phyloP scores from a whole-genome alignment of 306 rosid genomes.

The Erythrophleum fordii region DNA sequence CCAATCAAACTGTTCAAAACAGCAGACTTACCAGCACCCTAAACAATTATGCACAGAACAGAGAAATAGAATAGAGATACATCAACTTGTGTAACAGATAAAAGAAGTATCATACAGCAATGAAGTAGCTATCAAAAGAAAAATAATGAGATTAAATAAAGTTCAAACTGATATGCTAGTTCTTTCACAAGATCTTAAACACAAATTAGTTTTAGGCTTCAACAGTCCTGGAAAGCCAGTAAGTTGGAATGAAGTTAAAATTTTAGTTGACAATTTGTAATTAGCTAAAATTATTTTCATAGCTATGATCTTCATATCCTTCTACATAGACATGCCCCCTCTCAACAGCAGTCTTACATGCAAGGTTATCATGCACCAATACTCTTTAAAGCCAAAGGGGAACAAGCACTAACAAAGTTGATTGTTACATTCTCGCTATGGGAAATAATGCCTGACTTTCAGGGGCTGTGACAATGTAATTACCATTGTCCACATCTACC shows the following conservation, averaged over 20 bases:
- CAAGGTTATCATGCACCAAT: neutral
- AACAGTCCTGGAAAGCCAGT: neutral
- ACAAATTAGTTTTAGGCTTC: neutral
- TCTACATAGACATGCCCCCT: neutral
- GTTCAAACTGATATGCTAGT: neutral
- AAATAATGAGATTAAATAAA: neutral
- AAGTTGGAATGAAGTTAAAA: neutral
- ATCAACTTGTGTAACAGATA: neutral
- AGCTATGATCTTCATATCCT: neutral
- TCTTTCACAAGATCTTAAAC: neutral
- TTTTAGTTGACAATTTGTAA: neutral
- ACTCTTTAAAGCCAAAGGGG: neutral
- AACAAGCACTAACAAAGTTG: neutral
- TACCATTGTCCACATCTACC: neutral
- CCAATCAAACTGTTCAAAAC: conserved; percentile 93
- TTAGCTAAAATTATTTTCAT: neutral
- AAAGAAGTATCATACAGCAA: conserved; percentile 20
- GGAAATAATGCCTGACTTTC: neutral
- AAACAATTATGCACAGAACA: conserved; percentile 32
- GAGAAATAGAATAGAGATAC: neutral
- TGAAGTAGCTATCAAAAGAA: neutral
- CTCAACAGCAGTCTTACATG: neutral
- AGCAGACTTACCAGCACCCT: conserved; percentile 99
- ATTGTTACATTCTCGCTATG: neutral
- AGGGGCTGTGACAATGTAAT: neutral